Evolutionary conservation across 1,284 basidiomycete genomes (phyloP).

Genomic region (Fomitopsis pinicola): DNA sequence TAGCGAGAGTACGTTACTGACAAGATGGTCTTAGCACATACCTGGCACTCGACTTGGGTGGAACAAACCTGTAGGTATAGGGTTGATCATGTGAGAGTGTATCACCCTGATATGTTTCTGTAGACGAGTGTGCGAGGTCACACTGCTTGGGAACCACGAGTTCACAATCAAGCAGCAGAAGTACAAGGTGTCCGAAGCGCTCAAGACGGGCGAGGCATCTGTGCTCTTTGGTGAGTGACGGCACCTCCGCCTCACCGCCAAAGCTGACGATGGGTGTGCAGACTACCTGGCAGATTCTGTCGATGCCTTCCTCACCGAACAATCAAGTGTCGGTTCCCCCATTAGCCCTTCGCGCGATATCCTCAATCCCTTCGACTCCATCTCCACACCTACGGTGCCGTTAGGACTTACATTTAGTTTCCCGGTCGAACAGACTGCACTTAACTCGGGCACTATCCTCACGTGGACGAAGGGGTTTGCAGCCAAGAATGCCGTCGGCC

Average conservation of each 20-base stretch:
- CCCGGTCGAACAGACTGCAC: constrained; percentile 95
- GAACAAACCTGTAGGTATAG: constrained; percentile 82
- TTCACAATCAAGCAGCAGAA: constrained; percentile 91
- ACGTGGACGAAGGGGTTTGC: constrained; percentile 98
- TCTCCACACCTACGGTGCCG: constrained; percentile 40
- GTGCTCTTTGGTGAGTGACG: constrained; percentile 72
- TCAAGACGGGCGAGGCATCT: constrained; percentile 86
- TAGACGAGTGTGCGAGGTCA: constrained; percentile 92
- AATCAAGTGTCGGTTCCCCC: constrained; percentile 25
- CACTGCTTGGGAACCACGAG: constrained; percentile 83
- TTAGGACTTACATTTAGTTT: constrained; percentile 95
- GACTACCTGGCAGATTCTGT: constrained; percentile 97
- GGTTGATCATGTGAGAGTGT: not conserved
- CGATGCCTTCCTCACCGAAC: constrained; percentile 86
- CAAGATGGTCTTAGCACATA: constrained; percentile 62
- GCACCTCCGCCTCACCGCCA: not conserved
- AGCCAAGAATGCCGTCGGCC: constrained; percentile 86
- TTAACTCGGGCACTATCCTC: constrained; percentile 85
- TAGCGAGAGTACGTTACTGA: constrained; percentile 3
- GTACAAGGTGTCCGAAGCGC: constrained; percentile 85
- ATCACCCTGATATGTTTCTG: not conserved
- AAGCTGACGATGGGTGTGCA: constrained; percentile 23
- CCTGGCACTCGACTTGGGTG: constrained; percentile 91
- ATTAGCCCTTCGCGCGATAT: constrained; percentile 23
- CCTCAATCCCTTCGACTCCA: constrained; percentile 19